phyloP scores from a whole-genome alignment of 2,329 filamentous ascomycete species.

The Calonectria naviculata region DNA sequence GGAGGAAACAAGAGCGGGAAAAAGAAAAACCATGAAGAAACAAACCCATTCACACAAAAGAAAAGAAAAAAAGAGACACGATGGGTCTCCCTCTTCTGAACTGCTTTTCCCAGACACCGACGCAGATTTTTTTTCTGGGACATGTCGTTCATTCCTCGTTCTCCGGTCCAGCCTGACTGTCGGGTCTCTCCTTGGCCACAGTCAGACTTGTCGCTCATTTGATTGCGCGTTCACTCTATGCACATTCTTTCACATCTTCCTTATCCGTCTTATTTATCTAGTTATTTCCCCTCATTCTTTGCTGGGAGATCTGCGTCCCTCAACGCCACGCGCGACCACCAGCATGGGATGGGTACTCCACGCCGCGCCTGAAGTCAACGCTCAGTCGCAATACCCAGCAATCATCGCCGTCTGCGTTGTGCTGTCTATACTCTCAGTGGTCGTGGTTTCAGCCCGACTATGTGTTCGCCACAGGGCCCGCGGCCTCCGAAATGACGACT shows the following conservation, averaged over 20 bases:
- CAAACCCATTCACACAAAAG: neutral
- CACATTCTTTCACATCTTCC: neutral
- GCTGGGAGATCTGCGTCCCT: neutral
- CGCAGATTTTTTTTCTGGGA: neutral
- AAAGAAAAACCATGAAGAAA: neutral
- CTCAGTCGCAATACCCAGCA: conserved; percentile 57
- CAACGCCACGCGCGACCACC: neutral
- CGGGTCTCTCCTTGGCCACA: conserved; percentile 7
- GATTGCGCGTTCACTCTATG: neutral
- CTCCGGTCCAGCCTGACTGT: neutral
- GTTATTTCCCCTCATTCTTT: neutral
- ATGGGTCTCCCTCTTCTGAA: neutral
- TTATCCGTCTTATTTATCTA: neutral
- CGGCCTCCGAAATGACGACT: conserved; percentile 61
- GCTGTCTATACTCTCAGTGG: conserved; percentile 55
- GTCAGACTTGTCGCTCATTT: conserved; percentile 5
- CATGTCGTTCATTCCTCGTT: neutral
- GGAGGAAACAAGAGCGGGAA: neutral
- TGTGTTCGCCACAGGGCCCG: conserved; percentile 54
- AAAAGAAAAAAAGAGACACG: neutral
- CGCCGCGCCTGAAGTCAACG: conserved; percentile 58
- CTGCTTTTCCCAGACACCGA: neutral
- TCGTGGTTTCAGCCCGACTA: conserved; percentile 54
- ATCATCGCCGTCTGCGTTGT: conserved; percentile 62
- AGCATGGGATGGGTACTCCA: conserved; percentile 64